Conservation (phyloP, 2,329 filamentous ascomycete genomes). For the Claviceps cyperi region DNA sequence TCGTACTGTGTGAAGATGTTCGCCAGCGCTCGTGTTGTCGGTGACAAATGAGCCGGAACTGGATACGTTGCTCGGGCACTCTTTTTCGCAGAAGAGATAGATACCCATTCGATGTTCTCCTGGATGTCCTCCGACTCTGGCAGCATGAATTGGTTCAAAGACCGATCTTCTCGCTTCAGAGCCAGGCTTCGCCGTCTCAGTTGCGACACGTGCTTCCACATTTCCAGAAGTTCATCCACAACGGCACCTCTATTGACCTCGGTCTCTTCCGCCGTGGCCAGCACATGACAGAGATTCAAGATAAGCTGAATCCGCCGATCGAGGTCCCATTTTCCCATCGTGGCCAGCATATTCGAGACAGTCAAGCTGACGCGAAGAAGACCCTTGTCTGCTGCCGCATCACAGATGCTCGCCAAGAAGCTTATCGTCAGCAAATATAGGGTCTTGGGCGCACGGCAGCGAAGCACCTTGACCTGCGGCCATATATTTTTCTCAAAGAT, state of each 20-base stretch:
- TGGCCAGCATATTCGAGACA: conserved; percentile 13
- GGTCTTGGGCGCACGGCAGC: conserved; percentile 15
- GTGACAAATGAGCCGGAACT: neutral
- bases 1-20: conserved; percentile 19
- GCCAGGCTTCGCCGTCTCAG: conserved; percentile 16
- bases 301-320: conserved; percentile 17
- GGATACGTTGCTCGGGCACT: neutral
- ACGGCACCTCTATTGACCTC: conserved; percentile 8
- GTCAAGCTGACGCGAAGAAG: conserved; percentile 9
- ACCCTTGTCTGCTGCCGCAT: conserved; percentile 9
- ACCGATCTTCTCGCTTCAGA: neutral
- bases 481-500: conserved; percentile 16
- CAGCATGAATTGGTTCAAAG: conserved; percentile 15
- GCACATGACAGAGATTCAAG: conserved; percentile 17
- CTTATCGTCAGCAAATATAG: conserved; percentile 11
- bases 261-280: conserved; percentile 9
- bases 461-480: conserved; percentile 15
- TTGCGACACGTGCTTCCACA: conserved; percentile 25
- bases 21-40: conserved; percentile 12
- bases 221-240: conserved; percentile 16
- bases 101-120: conserved; percentile 6
- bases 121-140: conserved; percentile 16
- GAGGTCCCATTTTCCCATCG: conserved; percentile 15
- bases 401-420: conserved; percentile 11
- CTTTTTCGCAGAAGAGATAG: neutral